Conservation (phyloP, 1,284 basidiomycete species). For the Rhodotorula sp. region DNA sequence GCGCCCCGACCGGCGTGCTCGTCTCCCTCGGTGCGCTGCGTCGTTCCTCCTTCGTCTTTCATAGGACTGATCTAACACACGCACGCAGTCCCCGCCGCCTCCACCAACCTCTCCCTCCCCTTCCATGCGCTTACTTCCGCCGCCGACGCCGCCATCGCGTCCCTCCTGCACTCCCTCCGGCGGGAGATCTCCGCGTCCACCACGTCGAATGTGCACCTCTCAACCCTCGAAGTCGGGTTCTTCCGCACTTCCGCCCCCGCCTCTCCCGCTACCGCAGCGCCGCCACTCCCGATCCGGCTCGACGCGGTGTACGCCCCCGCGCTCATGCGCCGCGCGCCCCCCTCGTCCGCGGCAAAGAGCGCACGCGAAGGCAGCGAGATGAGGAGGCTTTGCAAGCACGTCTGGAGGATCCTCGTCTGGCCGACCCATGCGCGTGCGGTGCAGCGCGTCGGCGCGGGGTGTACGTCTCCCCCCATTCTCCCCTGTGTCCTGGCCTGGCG, state of each 20-base stretch:
- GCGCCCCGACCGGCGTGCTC: constrained; percentile 20
- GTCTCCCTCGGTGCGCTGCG: constrained; percentile 29
- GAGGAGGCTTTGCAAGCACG: constrained; percentile 14
- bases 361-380: constrained; percentile 17
- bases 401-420: constrained; percentile 27
- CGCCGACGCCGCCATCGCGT: constrained; percentile 25
- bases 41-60: too few species aligned
- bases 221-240: constrained; percentile 31
- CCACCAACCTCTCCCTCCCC: constrained; percentile 28
- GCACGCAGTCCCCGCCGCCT: constrained; percentile 26
- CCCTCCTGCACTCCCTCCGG: constrained; percentile 36
- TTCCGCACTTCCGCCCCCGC: constrained; percentile 7
- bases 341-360: not conserved
- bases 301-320: constrained; percentile 34
- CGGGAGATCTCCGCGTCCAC: constrained; percentile 31
- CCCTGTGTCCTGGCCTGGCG: too few species aligned
- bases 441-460: constrained; percentile 21
- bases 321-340: constrained; percentile 10
- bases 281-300: constrained; percentile 24
- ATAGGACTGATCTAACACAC: not conserved
- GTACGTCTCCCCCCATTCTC: not conserved
- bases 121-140: constrained; percentile 37
- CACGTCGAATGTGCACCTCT: constrained; percentile 13
- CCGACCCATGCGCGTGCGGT: constrained; percentile 5
- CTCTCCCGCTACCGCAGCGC: not conserved